phyloP scores from a whole-genome alignment of 2,329 filamentous ascomycete species.

The Fusarium siculi region DNA sequence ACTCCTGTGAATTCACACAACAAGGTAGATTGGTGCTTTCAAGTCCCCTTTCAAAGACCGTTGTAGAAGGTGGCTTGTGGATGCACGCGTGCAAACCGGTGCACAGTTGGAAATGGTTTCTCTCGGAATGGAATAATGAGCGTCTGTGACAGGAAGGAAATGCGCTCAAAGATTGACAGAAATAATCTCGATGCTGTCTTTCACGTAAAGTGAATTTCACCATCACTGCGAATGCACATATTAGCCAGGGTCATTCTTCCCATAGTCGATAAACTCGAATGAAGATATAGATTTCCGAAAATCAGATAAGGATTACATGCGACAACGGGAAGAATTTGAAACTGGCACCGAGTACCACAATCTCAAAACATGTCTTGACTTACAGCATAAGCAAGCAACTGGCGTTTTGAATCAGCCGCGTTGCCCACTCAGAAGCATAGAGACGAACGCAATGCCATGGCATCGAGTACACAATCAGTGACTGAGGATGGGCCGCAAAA shows the following conservation, averaged over 20 bases:
- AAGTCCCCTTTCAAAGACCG: background rate
- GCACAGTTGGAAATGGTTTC: slow-evolving; percentile 21
- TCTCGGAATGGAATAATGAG: background rate
- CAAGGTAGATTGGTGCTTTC: background rate
- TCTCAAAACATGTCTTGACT: slow-evolving; percentile 29
- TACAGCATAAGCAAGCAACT: slow-evolving; percentile 33
- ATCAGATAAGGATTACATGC: background rate
- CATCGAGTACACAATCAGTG: slow-evolving; percentile 23
- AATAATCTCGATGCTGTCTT: slow-evolving; percentile 3
- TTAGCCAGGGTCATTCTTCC: slow-evolving; percentile 4
- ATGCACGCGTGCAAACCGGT: slow-evolving; percentile 29
- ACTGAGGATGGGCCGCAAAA: slow-evolving; percentile 11
- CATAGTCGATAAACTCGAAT: background rate
- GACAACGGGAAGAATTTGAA: slow-evolving; percentile 22
- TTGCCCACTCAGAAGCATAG: slow-evolving; percentile 28
- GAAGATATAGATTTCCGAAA: background rate
- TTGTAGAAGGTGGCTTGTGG: background rate
- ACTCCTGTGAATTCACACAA: background rate
- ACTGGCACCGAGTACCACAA: slow-evolving; percentile 12
- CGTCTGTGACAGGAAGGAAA: background rate
- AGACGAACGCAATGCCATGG: slow-evolving; percentile 35
- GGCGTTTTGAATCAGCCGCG: slow-evolving; percentile 27
- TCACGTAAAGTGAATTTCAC: background rate
- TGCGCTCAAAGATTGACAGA: slow-evolving; percentile 6
- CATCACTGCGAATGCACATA: slow-evolving; percentile 10